These are phyloP conservation scores for Ophiocordyceps camponoti-leonardi DNA, from an alignment of 2,329 filamentous ascomycete species.

Conservation along the genomic window DNA sequence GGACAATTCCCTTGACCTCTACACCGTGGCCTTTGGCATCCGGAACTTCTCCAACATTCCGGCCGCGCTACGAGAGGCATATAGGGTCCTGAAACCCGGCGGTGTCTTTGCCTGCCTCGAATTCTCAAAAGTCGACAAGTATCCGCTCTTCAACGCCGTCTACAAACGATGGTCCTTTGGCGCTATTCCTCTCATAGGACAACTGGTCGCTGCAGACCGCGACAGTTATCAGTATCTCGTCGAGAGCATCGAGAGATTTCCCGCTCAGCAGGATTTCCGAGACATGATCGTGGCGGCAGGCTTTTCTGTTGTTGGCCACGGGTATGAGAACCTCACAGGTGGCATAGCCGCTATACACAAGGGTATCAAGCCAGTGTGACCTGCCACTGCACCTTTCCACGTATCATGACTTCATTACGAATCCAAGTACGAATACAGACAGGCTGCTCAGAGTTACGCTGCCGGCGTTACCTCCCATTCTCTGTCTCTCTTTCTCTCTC, in stretches of 20 bases:
- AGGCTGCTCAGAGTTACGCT: background rate
- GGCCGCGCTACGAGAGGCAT: conserved; percentile 64
- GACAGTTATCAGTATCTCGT: conserved; percentile 98
- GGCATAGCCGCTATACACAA: conserved; percentile 95
- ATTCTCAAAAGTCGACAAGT: conserved; percentile 70
- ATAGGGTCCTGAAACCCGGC: conserved; percentile 79
- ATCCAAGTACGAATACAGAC: background rate
- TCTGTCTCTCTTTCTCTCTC: background rate
- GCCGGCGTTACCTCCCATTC: background rate
- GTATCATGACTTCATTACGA: background rate
- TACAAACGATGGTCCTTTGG: conserved; percentile 96
- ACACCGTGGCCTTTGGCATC: conserved; percentile 95
- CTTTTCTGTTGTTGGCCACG: conserved; percentile 65
- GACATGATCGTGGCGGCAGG: conserved; percentile 72
- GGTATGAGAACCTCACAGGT: conserved; percentile 80
- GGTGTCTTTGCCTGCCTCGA: conserved; percentile 94
- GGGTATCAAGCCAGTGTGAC: conserved; percentile 61
- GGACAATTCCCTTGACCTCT: conserved; percentile 66
- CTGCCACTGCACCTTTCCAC: background rate
- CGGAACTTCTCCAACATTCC: conserved; percentile 92
- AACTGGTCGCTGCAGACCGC: conserved; percentile 81
- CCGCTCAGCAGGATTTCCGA: conserved; percentile 67
- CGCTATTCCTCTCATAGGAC: conserved; percentile 87
- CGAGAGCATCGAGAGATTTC: conserved; percentile 92
- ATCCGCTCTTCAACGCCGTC: conserved; percentile 59